phyloP scores from a whole-genome alignment of 2,329 filamentous ascomycete species.

The Fusarium marasasianum region DNA sequence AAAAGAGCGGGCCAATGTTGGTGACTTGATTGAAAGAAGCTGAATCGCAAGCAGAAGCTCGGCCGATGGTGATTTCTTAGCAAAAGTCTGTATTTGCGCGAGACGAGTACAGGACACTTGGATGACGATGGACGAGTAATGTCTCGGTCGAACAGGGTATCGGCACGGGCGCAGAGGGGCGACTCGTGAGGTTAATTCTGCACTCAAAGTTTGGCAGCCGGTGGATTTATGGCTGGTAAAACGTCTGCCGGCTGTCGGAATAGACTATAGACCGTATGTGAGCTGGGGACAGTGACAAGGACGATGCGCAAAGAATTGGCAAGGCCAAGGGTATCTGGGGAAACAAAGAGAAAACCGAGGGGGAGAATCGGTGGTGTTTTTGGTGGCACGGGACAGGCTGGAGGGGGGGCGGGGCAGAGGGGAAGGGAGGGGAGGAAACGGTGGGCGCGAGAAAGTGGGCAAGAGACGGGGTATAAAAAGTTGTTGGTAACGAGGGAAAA shows the following conservation, averaged over 20 bases:
- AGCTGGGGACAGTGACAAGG: slow-evolving; percentile 35
- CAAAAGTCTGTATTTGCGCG: slow-evolving; percentile 32
- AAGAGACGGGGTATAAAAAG: slow-evolving; percentile 45
- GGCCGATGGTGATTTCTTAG: slow-evolving; percentile 5
- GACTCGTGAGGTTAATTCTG: slow-evolving; percentile 36
- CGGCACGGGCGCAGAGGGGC: slow-evolving; percentile 37
- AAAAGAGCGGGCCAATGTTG: slow-evolving; percentile 33
- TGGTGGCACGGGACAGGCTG: slow-evolving; percentile 45
- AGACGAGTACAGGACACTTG: slow-evolving; percentile 32
- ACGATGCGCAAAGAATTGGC: slow-evolving; percentile 38
- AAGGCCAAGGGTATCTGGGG: slow-evolving; percentile 46
- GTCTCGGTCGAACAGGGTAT: slow-evolving; percentile 40
- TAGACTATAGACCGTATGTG: slow-evolving; percentile 38
- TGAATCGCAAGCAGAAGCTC: slow-evolving; percentile 18
- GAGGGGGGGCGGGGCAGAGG: slow-evolving; percentile 35
- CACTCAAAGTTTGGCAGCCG: slow-evolving; percentile 21
- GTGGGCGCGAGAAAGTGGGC: slow-evolving; percentile 41
- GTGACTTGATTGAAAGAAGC: slow-evolving; percentile 26
- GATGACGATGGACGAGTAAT: slow-evolving; percentile 34
- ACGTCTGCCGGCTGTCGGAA: slow-evolving; percentile 24
- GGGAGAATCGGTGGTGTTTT: slow-evolving; percentile 44
- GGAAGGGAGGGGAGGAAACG: slow-evolving; percentile 35
- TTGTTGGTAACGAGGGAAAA: slow-evolving; percentile 39
- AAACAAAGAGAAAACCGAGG: slow-evolving; percentile 47
- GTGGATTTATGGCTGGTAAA: slow-evolving; percentile 7